Evolutionary conservation across 306 rosid genomes (phyloP).

Genomic region (Cucurbita ficifolia): DNA sequence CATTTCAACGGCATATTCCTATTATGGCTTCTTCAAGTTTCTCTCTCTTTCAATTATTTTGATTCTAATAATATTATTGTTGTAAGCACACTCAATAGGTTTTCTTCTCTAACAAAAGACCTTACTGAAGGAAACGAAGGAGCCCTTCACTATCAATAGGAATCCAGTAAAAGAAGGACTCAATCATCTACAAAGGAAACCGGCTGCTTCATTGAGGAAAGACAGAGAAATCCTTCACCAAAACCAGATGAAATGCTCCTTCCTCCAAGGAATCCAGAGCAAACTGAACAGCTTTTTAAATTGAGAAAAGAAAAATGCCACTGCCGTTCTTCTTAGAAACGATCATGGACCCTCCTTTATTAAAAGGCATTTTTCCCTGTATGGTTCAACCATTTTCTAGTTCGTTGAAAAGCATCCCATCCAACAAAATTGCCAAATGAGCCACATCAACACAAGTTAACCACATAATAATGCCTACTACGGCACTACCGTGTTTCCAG

Average conservation of each 20-base stretch:
- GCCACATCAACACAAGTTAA: neutral
- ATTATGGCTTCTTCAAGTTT: neutral
- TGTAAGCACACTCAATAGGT: neutral
- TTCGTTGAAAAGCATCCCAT: neutral
- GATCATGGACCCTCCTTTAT: conserved; percentile 5
- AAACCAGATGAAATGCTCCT: neutral
- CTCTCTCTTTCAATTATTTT: neutral
- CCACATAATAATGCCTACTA: neutral
- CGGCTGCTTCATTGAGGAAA: neutral
- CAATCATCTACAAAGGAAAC: neutral
- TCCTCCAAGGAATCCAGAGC: neutral
- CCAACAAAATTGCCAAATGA: neutral
- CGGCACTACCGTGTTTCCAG: neutral
- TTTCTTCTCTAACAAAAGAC: neutral
- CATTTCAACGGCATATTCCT: neutral
- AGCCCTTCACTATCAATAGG: neutral
- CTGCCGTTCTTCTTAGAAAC: neutral
- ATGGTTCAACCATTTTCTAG: neutral
- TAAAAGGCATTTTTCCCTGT: neutral
- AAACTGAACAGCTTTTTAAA: neutral
- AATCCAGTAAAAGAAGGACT: neutral
- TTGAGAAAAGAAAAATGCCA: neutral
- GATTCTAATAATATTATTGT: neutral
- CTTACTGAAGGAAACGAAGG: neutral
- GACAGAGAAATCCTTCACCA: neutral